phyloP scores from a whole-genome alignment of 169 alveolate species.

The Cystoisospora suis region DNA sequence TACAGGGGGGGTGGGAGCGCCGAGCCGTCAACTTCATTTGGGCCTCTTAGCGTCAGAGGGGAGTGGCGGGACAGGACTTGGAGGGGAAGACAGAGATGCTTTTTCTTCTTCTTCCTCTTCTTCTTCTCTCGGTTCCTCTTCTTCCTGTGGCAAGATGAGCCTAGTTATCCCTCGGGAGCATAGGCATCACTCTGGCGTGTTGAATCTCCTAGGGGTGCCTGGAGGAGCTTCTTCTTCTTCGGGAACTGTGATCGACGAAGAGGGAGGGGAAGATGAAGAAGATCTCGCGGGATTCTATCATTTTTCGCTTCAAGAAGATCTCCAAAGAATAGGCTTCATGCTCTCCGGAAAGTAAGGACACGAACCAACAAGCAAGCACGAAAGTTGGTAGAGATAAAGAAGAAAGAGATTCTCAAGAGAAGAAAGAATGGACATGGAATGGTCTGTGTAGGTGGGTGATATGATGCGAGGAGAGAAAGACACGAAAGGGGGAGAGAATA shows the following conservation, averaged over 20 bases:
- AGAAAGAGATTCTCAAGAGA: not conserved
- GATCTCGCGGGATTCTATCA: not conserved
- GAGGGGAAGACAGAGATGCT: too few species aligned
- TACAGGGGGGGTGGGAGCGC: slow-evolving; percentile 54
- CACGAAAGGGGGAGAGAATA: not conserved
- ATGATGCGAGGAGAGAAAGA: too few species aligned
- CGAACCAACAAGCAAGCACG: not conserved
- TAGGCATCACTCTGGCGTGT: too few species aligned
- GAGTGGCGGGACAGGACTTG: too few species aligned
- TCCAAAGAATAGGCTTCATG: not conserved
- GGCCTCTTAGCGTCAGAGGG: slow-evolving; percentile 44
- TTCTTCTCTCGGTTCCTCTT: too few species aligned
- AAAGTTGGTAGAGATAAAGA: not conserved
- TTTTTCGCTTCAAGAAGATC: slow-evolving; percentile 43
- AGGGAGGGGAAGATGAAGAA: slow-evolving; percentile 33
- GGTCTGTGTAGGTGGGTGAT: not conserved
- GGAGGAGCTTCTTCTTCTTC: not conserved
- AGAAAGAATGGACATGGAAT: too few species aligned
- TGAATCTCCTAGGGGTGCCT: too few species aligned
- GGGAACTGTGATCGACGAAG: slow-evolving; percentile 48
- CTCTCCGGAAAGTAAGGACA: not conserved
- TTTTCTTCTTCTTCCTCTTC: too few species aligned
- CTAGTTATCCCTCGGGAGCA: too few species aligned
- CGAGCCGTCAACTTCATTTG: slow-evolving; percentile 54
- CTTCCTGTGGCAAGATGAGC: too few species aligned